These are phyloP conservation scores for Russula sp. DNA, from an alignment of 768 basidiomycete genomes.

Conservation along the genomic window DNA sequence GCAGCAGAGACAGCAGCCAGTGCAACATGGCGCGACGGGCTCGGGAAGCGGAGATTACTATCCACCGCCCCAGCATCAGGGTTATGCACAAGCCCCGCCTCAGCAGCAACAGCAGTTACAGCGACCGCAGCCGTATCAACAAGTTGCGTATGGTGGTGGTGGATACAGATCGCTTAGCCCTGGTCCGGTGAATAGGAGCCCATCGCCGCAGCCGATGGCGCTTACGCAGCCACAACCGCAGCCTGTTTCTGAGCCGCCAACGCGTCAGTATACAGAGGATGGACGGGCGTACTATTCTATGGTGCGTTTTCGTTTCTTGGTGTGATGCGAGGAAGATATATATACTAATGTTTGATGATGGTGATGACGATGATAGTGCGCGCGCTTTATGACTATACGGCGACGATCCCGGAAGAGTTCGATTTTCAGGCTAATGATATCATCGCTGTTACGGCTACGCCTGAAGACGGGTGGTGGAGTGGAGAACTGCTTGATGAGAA, in stretches of 20 bases:
- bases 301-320: slow-evolving; percentile 48
- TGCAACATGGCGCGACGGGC: slow-evolving; percentile 14
- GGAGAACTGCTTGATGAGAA: slow-evolving; percentile 81
- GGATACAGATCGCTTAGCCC: slow-evolving; percentile 47
- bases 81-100: slow-evolving; percentile 15
- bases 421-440: slow-evolving; percentile 95
- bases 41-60: slow-evolving; percentile 24
- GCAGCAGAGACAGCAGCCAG: slow-evolving; percentile 26
- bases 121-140: slow-evolving; percentile 38
- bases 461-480: slow-evolving; percentile 98
- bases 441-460: slow-evolving; percentile 91
- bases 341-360: not conserved
- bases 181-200: slow-evolving; percentile 43
- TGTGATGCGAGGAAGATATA: not conserved
- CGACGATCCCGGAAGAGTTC: slow-evolving; percentile 89
- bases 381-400: slow-evolving; percentile 83
- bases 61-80: slow-evolving; percentile 21
- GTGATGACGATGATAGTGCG: slow-evolving; percentile 53
- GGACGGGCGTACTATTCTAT: slow-evolving; percentile 83
- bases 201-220: slow-evolving; percentile 47
- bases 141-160: slow-evolving; percentile 34
- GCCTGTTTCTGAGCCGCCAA: slow-evolving; percentile 42
- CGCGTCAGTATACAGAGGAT: slow-evolving; percentile 76
- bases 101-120: slow-evolving; percentile 34
- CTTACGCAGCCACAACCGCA: slow-evolving; percentile 30